These are phyloP conservation scores for Spencermartinsiella europaea DNA, from an alignment of 805 yeast genomes.

Conservation along the genomic window DNA sequence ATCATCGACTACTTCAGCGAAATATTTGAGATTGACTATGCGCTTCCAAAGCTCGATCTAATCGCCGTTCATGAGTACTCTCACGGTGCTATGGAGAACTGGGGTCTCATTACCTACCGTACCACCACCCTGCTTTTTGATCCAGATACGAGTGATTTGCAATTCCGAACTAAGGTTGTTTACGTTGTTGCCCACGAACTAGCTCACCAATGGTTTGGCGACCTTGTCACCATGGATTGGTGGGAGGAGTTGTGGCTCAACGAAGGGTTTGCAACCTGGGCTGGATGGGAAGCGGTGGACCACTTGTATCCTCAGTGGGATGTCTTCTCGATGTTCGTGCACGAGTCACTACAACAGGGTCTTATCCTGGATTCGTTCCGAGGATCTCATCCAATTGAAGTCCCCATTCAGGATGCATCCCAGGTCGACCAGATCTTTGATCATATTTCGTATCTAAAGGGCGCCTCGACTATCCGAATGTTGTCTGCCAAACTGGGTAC, in stretches of 20 bases:
- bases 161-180: slow-evolving; percentile 67
- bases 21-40: slow-evolving; percentile 69
- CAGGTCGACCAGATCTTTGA: slow-evolving; percentile 83
- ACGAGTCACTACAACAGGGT: slow-evolving; percentile 69
- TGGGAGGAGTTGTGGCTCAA: slow-evolving; percentile 89
- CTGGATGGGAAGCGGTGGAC: slow-evolving; percentile 82
- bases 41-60: slow-evolving; percentile 75
- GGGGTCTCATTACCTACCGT: slow-evolving; percentile 67
- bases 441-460: slow-evolving; percentile 77
- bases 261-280: slow-evolving; percentile 89
- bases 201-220: slow-evolving; percentile 92
- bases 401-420: slow-evolving; percentile 70
- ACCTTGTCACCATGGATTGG: slow-evolving; percentile 86
- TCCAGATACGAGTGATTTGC: slow-evolving; percentile 55
- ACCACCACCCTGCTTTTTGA: slow-evolving; percentile 69
- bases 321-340: slow-evolving; percentile 75
- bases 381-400: slow-evolving; percentile 82
- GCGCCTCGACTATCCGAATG: slow-evolving; percentile 76
- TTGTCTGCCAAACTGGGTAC: slow-evolving; percentile 75
- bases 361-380: slow-evolving; percentile 66
- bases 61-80: slow-evolving; percentile 80
- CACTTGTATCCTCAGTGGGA: slow-evolving; percentile 78
- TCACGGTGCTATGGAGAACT: slow-evolving; percentile 89
- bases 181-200: slow-evolving; percentile 85
- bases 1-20: slow-evolving; percentile 69